Evolutionary conservation across 1,139 yeast genomes (phyloP), one percentile per base, ranked within the genome.

Genomic region (Hyphopichia buzzinii): DNA sequence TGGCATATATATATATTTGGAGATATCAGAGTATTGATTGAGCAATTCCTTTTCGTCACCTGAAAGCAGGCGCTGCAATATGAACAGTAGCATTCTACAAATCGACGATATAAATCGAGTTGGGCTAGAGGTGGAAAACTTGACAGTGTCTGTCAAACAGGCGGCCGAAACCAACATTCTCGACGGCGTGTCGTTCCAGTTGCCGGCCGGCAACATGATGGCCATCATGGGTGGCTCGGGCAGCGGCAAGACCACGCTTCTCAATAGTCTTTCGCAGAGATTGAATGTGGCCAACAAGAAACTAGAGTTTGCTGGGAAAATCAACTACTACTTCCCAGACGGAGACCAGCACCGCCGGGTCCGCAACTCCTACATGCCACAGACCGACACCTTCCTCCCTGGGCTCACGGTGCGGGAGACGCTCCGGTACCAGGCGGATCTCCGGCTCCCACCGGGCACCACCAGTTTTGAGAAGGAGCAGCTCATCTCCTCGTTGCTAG

Each of bases 141-240:
- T 68, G 36, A 48, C 62, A 2, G 68, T 67, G 1, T 33, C 55
- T 0, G 67, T 66, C n/a, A 52, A 51, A 34, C n/a, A 28, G n/a
- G 36, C 30, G 4, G 33, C 24, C 7, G 40, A 36, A 1, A 22
- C 42, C 8, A 40, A 50, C 17, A 67, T 71, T 21, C 48, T 71
- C 13, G 57, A 68, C 39, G 59, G 75, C 37, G 63, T 83, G 26
- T 74, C 81, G 2, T 73, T 83, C 42, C 77, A 78, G 36, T 64
- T 84, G 8, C 72, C 75, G 0, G 49, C 67, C 2, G 80, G 77
- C 27, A 66, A 72, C 33, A 59, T 76, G 44, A 71, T 83, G 62
- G 92, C 92, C 4, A 81, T 85, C 21, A 74, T 84, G 65, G 95
- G 95, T 3, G 90, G 94, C 0, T 81, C 94, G 0, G 96, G 96